These are phyloP conservation scores for Caryocar brasiliense DNA, from an alignment of 441 rosid species.

Conservation along the genomic window DNA sequence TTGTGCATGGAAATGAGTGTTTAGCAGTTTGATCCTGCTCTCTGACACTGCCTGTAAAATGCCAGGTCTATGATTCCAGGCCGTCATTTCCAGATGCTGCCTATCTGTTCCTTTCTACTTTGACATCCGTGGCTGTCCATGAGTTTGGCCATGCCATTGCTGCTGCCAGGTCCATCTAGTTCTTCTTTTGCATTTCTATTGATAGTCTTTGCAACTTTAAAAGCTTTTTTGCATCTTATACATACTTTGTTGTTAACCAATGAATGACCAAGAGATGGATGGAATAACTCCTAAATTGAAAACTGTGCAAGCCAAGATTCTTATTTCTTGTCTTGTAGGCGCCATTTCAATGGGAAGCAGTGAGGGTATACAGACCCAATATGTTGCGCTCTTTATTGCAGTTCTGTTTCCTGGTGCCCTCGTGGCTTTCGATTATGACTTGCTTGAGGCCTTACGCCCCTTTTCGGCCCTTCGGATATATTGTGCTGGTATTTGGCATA, in stretches of 20 bases:
- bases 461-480: constrained; percentile 60
- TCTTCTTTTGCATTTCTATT: not conserved
- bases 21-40: no score
- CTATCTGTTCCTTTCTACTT: constrained; percentile 44
- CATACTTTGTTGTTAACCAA: no score
- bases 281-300: constrained; percentile 8
- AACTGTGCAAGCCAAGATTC: constrained; percentile 21
- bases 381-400: constrained; percentile 70
- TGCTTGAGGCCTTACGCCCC: constrained; percentile 43
- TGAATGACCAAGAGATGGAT: no score
- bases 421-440: constrained; percentile 63
- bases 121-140: constrained; percentile 60
- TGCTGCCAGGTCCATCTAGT: constrained; percentile 39
- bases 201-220: not conserved
- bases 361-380: constrained; percentile 73
- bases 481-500: constrained; percentile 93
- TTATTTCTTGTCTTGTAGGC: constrained; percentile 31
- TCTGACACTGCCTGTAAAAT: no score
- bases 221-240: no score
- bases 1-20: no score
- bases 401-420: constrained; percentile 80
- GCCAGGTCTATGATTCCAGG: constrained; percentile 32
- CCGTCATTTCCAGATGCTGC: constrained; percentile 42
- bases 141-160: constrained; percentile 80
- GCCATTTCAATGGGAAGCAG: constrained; percentile 47